Percentiles rank a stretch among this genome's conserved stretches.
phyloP scores from a whole-genome alignment of 176 grass and related monocot species.

The Avena eriantha region DNA sequence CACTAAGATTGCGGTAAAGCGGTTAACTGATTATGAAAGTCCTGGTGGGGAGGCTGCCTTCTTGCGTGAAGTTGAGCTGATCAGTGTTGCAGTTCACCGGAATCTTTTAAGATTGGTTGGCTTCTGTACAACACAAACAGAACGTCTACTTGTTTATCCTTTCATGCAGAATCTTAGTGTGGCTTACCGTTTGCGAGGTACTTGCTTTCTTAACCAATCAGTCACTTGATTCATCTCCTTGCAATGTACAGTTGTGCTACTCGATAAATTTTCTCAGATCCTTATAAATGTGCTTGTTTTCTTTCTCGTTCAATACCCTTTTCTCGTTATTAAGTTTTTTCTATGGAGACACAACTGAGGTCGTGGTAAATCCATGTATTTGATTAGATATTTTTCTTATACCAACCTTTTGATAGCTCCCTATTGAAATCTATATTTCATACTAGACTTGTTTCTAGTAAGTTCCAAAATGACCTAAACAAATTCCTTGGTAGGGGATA shows the following conservation, averaged over 20 bases:
- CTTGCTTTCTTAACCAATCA: slow-evolving; percentile 30
- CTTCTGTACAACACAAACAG: slow-evolving; percentile 93
- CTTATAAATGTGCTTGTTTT: slow-evolving; percentile 15
- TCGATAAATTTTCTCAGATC: slow-evolving; percentile 4
- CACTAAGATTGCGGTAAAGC: slow-evolving; percentile 96
- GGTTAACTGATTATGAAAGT: slow-evolving; percentile 90
- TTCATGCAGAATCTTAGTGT: slow-evolving; percentile 98
- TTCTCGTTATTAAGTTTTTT: neutral
- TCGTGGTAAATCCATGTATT: neutral
- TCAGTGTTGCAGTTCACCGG: slow-evolving; percentile 95
- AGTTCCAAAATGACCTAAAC: slow-evolving; percentile 10
- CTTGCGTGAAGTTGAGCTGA: slow-evolving; percentile 93
- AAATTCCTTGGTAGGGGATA: neutral
- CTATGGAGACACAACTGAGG: neutral
- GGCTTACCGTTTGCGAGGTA: slow-evolving; percentile 96
- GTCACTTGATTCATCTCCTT: slow-evolving; percentile 34
- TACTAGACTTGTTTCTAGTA: slow-evolving; percentile 9
- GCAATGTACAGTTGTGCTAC: neutral
- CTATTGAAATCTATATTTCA: slow-evolving; percentile 15
- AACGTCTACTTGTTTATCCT: slow-evolving; percentile 93
- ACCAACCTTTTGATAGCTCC: neutral
- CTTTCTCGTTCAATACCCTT: neutral
- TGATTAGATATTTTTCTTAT: neutral
- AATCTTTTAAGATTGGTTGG: slow-evolving; percentile 95
- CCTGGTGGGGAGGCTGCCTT: slow-evolving; percentile 95